A percentile compares a stretch with the other conserved stretches of the same genome.
Conservation (phyloP, 495 filamentous ascomycete genomes). For the Corynascus novoguineensis region DNA sequence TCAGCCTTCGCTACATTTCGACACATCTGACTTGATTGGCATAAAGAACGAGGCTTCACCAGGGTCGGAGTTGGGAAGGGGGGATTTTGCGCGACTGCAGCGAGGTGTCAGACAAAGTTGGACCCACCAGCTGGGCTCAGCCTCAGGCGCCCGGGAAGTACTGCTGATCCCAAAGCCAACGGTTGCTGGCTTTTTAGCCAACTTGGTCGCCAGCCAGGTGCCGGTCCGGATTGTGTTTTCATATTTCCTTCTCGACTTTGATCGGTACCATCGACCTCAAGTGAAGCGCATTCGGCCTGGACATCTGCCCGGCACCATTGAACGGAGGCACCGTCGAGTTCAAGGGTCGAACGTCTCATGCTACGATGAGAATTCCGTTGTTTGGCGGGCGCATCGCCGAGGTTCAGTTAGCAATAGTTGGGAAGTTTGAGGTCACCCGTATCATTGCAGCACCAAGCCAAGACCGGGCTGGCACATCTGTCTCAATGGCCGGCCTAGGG, state of each 20-base stretch:
- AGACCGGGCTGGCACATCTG: not conserved
- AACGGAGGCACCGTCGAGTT: not conserved
- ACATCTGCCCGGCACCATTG: no score
- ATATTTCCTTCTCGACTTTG: not conserved
- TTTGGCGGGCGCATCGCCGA: no score
- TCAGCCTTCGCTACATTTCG: not conserved
- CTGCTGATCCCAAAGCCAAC: not conserved
- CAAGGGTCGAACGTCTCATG: not conserved
- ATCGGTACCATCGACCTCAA: not conserved
- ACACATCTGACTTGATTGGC: not conserved
- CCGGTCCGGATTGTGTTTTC: not conserved
- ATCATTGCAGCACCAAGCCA: no score
- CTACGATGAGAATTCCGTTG: no score
- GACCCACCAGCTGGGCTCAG: constrained; percentile 3
- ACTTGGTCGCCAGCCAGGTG: not conserved
- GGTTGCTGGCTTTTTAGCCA: not conserved
- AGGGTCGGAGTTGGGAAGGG: not conserved
- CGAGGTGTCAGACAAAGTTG: not conserved
- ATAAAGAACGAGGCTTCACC: not conserved
- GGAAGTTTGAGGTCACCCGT: no score
- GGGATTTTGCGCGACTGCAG: not conserved
- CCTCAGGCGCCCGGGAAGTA: not conserved
- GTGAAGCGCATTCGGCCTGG: not conserved
- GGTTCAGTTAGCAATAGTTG: no score
- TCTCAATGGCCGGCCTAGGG: constrained; percentile 18